A percentile compares a stretch with the other conserved stretches of the same genome.
Evolutionary conservation across 179 eudicot species (phyloP).

Genomic region (Amaranthus tricolor): DNA sequence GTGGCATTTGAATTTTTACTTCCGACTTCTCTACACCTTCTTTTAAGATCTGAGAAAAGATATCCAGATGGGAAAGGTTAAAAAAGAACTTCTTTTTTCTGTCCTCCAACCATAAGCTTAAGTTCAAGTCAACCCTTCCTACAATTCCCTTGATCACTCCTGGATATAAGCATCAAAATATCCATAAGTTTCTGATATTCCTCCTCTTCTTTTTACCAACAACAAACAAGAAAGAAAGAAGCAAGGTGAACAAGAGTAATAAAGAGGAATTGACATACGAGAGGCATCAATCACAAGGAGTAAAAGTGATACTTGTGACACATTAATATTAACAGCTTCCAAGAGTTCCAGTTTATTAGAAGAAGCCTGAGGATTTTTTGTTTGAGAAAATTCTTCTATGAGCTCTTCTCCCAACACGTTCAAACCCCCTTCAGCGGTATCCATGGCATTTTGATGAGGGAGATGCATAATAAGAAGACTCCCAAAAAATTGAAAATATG

Average conservation of each 20-base stretch:
- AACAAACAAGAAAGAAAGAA: not conserved
- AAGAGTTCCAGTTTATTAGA: conserved; percentile 35
- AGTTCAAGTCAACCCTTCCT: conserved; percentile 48
- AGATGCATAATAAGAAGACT: conserved; percentile 34
- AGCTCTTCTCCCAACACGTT: conserved; percentile 26
- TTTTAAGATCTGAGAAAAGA: conserved; percentile 54
- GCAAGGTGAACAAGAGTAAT: not conserved
- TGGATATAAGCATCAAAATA: conserved; percentile 36
- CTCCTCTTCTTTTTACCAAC: not conserved
- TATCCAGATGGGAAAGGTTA: conserved; percentile 50
- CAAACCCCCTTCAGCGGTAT: conserved; percentile 35
- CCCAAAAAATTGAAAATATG: conserved; percentile 43
- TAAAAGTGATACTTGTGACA: conserved; percentile 55
- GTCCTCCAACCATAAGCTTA: conserved; percentile 42
- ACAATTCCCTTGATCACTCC: conserved; percentile 64
- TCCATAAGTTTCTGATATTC: conserved; percentile 1
- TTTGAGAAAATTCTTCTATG: conserved; percentile 27
- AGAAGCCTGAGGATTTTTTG: conserved; percentile 20
- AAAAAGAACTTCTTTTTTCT: conserved; percentile 47
- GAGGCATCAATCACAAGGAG: conserved; percentile 63
- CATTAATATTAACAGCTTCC: conserved; percentile 47
- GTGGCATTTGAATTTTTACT: conserved; percentile 42
- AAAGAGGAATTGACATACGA: conserved; percentile 41
- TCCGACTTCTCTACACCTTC: conserved; percentile 34
- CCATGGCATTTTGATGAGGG: conserved; percentile 25